These are phyloP conservation scores for Fusarium penzigii DNA, from an alignment of 2,329 filamentous ascomycete species.

Conservation along the genomic window DNA sequence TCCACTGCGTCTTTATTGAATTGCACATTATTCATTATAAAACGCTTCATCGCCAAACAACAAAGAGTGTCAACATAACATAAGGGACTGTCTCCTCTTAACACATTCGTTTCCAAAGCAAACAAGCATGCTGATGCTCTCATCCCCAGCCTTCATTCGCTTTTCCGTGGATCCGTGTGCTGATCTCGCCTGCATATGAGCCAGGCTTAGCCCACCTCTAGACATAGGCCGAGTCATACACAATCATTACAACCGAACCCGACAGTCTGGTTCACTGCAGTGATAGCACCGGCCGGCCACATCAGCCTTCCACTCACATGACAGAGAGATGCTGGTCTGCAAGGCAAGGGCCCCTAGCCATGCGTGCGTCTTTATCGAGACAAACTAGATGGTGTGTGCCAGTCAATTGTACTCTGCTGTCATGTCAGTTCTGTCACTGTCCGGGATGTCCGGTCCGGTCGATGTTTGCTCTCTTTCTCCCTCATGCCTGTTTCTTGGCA, in stretches of 20 bases:
- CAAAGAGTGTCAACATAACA: too few species aligned
- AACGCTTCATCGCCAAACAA: too few species aligned
- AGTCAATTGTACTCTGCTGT: constrained; percentile 2
- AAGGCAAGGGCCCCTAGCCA: constrained; percentile 11
- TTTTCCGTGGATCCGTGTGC: constrained; percentile 5
- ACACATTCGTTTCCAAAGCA: too few species aligned
- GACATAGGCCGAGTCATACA: too few species aligned
- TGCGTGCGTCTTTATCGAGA: too few species aligned
- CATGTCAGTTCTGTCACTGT: not conserved
- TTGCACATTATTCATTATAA: too few species aligned
- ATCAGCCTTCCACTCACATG: constrained; percentile 30
- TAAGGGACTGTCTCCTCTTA: too few species aligned
- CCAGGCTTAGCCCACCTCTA: constrained; percentile 9
- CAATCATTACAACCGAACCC: constrained; percentile 15
- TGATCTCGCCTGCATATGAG: constrained; percentile 11
- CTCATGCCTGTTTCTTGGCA: constrained; percentile 1
- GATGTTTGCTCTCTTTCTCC: constrained; percentile 5
- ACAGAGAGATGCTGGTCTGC: constrained; percentile 22
- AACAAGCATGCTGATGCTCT: too few species aligned
- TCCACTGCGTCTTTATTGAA: too few species aligned
- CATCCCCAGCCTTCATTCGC: too few species aligned
- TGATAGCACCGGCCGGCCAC: constrained; percentile 20
- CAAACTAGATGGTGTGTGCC: not conserved
- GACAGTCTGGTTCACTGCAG: constrained; percentile 29
- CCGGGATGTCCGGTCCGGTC: not conserved